Evolutionary conservation across 495 filamentous ascomycete genomes (phyloP).

Genomic region (Hypomontagnella submonticulosa): DNA sequence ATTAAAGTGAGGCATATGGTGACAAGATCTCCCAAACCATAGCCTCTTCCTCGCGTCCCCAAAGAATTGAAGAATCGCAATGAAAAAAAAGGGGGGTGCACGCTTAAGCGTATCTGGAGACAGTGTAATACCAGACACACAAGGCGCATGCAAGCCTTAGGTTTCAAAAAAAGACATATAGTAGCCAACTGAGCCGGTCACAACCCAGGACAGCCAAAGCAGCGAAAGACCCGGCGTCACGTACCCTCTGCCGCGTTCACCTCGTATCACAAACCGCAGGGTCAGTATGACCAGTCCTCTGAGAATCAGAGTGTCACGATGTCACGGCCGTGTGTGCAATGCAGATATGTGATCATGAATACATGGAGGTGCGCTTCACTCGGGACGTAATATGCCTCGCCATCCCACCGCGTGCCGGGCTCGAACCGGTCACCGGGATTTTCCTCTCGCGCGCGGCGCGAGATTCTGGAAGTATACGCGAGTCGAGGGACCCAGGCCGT

Average conservation of each 20-base stretch:
- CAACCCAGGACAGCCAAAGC: slow-evolving; percentile 32
- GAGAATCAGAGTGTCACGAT: background rate
- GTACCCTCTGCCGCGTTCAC: slow-evolving; percentile 31
- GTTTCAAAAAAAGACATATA: background rate
- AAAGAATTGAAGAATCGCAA: slow-evolving; percentile 29
- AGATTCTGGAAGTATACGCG: background rate
- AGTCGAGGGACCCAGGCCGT: slow-evolving; percentile 25
- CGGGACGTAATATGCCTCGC: slow-evolving; percentile 24
- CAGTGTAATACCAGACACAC: slow-evolving; percentile 33
- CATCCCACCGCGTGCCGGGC: slow-evolving; percentile 1
- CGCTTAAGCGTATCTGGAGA: slow-evolving; percentile 19
- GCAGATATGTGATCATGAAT: background rate
- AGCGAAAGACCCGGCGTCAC: slow-evolving; percentile 32
- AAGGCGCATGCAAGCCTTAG: slow-evolving; percentile 2
- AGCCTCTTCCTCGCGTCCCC: slow-evolving; percentile 23
- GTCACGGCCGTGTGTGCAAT: slow-evolving; percentile 17
- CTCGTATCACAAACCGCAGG: background rate
- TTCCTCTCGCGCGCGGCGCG: background rate
- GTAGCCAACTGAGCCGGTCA: background rate
- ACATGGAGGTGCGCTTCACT: slow-evolving; percentile 15
- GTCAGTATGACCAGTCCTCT: slow-evolving; percentile 6
- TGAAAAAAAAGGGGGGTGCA: slow-evolving; percentile 21
- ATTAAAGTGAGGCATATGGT: background rate
- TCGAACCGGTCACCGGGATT: slow-evolving; percentile 11
- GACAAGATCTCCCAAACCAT: background rate